Evolutionary conservation across 306 rosid genomes (phyloP).

Genomic region (Cucumis melo): DNA sequence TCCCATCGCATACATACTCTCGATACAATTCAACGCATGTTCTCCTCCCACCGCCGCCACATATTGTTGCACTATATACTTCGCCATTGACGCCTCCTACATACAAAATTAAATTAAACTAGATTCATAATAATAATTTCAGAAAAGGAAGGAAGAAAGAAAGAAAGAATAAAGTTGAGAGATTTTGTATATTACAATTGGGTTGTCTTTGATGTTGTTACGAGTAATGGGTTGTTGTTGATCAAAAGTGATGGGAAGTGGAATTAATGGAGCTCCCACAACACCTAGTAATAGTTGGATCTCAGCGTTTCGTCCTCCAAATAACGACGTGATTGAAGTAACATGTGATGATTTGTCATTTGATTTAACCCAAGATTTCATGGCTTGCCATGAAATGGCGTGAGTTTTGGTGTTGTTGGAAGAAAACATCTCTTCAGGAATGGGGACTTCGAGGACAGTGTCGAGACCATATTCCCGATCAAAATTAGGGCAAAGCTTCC

Average conservation of each 20-base stretch:
- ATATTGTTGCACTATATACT: constrained; percentile 78
- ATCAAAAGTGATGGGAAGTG: constrained; percentile 42
- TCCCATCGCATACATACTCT: constrained; percentile 94
- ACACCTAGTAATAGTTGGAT: constrained; percentile 78
- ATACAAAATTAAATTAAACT: too few relatives aligned
- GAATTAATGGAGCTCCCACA: constrained; percentile 80
- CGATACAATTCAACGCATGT: constrained; percentile 41
- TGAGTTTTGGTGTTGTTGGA: constrained; percentile 22
- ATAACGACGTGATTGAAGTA: constrained; percentile 20
- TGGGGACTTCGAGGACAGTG: constrained; percentile 90
- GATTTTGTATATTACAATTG: constrained; percentile 33
- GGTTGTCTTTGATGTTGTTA: constrained; percentile 53
- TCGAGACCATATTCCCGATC: constrained; percentile 86
- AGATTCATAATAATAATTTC: too few relatives aligned
- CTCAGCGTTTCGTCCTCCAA: constrained; percentile 59
- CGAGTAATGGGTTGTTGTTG: constrained; percentile 29
- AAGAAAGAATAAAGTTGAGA: not conserved
- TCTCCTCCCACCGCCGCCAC: constrained; percentile 92
- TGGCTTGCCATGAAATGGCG: constrained; percentile 53
- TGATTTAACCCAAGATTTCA: constrained; percentile 71
- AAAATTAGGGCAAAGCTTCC: constrained; percentile 79
- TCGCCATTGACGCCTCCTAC: constrained; percentile 63
- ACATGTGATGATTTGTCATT: constrained; percentile 20
- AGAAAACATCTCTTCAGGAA: constrained; percentile 66
- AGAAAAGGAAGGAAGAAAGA: too few relatives aligned